phyloP scores from a whole-genome alignment of 768 basidiomycete genomes.

The Trametes cingulata region DNA sequence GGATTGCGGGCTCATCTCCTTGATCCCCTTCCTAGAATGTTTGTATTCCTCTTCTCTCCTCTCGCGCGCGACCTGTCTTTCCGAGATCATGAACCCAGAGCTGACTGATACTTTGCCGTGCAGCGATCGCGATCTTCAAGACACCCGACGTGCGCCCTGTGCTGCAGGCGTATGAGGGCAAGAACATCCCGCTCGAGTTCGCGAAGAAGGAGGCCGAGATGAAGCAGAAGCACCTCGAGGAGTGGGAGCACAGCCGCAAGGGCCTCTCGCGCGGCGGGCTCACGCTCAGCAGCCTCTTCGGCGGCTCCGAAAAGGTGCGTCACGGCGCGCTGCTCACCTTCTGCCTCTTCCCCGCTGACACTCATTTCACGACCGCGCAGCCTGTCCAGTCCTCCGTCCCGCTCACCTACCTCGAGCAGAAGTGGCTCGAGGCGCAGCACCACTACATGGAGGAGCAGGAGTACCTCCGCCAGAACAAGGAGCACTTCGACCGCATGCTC shows the following conservation, averaged over 20 bases:
- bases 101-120: not conserved
- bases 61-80: not conserved
- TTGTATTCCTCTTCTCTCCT: conserved; percentile 27
- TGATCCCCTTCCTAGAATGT: conserved; percentile 98
- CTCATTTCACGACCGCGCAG: conserved; percentile 16
- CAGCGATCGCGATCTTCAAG: conserved; percentile 92
- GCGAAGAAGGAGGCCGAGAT: conserved; percentile 84
- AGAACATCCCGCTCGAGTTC: conserved; percentile 87
- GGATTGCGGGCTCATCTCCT: conserved; percentile 77
- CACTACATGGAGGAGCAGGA: conserved; percentile 54
- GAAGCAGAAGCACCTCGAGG: conserved; percentile 74
- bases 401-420: conserved; percentile 54
- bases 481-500: conserved; percentile 48
- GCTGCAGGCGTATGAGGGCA: conserved; percentile 79
- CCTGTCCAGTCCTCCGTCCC: conserved; percentile 37
- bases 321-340: not conserved
- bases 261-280: conserved; percentile 41
- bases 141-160: conserved; percentile 87
- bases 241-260: conserved; percentile 64
- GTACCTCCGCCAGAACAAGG: conserved; percentile 52
- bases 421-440: conserved; percentile 50
- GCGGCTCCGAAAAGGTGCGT: conserved; percentile 35
- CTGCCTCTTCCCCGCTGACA: not conserved
- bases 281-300: conserved; percentile 49
- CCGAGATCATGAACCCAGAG: too few species aligned